phyloP scores from a whole-genome alignment of 179 eudicot species.

The Dionaea muscipula region DNA sequence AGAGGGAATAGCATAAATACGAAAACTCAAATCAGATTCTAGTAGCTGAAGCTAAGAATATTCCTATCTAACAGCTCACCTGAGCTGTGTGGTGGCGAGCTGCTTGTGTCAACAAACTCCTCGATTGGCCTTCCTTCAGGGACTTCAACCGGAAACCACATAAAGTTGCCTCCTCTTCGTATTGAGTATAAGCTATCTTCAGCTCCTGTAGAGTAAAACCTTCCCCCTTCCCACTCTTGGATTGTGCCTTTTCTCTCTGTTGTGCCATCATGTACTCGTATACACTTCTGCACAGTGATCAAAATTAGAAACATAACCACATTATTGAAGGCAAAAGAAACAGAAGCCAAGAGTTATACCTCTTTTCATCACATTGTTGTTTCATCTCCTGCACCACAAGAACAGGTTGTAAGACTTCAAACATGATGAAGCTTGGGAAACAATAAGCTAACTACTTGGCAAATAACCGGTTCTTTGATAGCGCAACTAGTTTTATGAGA shows the following conservation, averaged over 20 bases:
- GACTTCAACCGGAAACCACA: slow-evolving; percentile 88
- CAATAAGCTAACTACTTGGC: no score
- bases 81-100: slow-evolving; percentile 98
- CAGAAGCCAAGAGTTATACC: slow-evolving; percentile 32
- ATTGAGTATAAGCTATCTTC: slow-evolving; percentile 67
- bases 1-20: no score
- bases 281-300: slow-evolving; percentile 45
- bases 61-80: slow-evolving; percentile 25
- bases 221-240: slow-evolving; percentile 73
- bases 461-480: no score
- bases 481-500: no score
- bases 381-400: slow-evolving; percentile 65
- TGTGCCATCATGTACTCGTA: slow-evolving; percentile 78
- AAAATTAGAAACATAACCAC: slow-evolving; percentile 8
- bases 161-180: slow-evolving; percentile 80
- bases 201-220: slow-evolving; percentile 46
- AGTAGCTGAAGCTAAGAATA: no score
- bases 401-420: not conserved
- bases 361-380: slow-evolving; percentile 86
- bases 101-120: slow-evolving; percentile 89
- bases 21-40: no score
- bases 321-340: not conserved
- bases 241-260: slow-evolving; percentile 63
- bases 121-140: slow-evolving; percentile 88
- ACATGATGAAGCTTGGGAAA: no score